Base-by-base conservation (phyloP, 129 eudicot species). In the Scalesia atractyloides region DNA sequence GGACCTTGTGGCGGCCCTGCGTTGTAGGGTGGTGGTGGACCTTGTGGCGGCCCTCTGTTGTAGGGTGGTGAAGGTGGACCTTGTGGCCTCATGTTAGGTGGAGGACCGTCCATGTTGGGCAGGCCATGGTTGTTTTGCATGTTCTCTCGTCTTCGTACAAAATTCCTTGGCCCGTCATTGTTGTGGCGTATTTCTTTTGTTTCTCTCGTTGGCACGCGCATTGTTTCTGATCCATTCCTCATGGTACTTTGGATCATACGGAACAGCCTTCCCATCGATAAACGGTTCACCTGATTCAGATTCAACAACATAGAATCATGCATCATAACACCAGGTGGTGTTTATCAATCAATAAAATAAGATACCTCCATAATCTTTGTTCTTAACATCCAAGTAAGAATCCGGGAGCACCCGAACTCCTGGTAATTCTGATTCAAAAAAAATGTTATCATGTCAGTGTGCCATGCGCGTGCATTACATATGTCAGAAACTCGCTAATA, bases 351-450 rank as follows among this genome's bases (percentile, higher is more conserved):
- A n/a, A 13, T 5, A n/a, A 17, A 60, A 34, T 5, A 1, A 11
- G 39, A 70, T 87, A 89, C 98, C 98, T 88, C 97, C 98, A 30
- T 94, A 94, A 75, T 90, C 97, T 70, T 94, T 94, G 70, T 94
- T 94, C 74, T 43, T 84, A 7, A 90, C 98, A 86, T 94, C 97
- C 80, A 94, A 61, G 79, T 94, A 94, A 5, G 98, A 94, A 76
- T 94, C 98, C 43, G 98, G 98, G 34, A 94, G 96, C 83, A 94
- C 98, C 98, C 98, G 84, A 63, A 94, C 97, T 1, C 79, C 77
- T 14, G 88, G 87, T 49, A 90, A 11, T 22, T 94, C 98, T 94
- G 83, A 74, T 4, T 44, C 9, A 37, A 20, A 73, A 4, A 3
- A 61, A 44, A 41, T 2, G 0, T 5, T 9, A 56, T 19, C 17